Base-by-base conservation (phyloP, 2,329 filamentous ascomycete species). In the Cordyceps militaris region DNA sequence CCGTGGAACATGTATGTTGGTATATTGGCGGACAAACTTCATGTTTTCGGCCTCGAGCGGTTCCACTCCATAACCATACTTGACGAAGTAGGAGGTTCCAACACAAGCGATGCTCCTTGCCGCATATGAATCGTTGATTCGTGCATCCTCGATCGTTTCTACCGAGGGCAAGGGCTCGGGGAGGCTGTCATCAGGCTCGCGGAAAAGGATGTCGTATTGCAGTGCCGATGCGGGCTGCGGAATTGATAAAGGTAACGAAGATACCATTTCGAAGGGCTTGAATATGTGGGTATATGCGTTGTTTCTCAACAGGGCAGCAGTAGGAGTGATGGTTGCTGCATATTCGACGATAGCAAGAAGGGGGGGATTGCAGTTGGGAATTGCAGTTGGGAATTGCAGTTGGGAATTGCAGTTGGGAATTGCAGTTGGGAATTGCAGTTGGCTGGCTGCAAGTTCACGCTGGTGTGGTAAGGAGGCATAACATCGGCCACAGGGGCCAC, bases 11-110 rank as follows among this genome's bases (percentile, higher is more conserved):
- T 13, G 36, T 13, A 59, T 43, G 11, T 46, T 21, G 38, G 57
- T 49, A 26, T 53, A 16, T 46, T 34, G 28, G 26, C 47, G 54
- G 3, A 59, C 50, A 32, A 58, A 61, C 4, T 10, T 28, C 57
- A 60, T 61, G 30, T 58, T 62, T 10, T 58, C 49, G 7, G 43
- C 59, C 19, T 61, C 59, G 30, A 61, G 46, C 5, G 36, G 42
- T 13, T 62, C 57, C 14, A 62, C 46, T 19, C 34, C 34, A 8
- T 30, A 13, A 13, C 61, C 59, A n/a, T 56, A 61, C 44, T 61
- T 61, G 44, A 61, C 61, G 21, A 56, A 46, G 30, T 23, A 53
- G 16, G 34, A 59, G 5, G 34, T 43, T n/a, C 54, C 59, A 16
- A 61, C 59, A 16, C 28, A 24, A 10, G 42, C 34, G 11, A 42